Evolutionary conservation across 352 stramenopile species (phyloP), one percentile per base, ranked within the genome.

Genomic region (Pythium aristosporum): DNA sequence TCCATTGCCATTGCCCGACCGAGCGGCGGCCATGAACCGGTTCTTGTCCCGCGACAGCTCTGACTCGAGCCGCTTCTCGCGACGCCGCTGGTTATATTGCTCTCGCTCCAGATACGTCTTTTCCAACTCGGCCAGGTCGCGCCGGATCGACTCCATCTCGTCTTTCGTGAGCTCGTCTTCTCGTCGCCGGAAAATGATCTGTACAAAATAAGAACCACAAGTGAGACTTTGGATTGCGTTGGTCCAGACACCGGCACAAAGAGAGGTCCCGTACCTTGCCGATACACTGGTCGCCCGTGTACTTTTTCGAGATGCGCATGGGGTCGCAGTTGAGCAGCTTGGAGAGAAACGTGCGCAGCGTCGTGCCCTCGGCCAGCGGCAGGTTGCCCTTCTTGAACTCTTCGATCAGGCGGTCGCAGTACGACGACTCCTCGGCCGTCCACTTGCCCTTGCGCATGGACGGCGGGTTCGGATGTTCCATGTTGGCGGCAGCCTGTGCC

Each of bases 281-380:
- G 63, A 99, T 99, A 68, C 96, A 99, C 67, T 99, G 98, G 61
- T 92, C 88, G 15, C 97, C 97, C 51, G 98, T 98, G 69, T 99
- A 99, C 77, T 99, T 99, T 71, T 99, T 99, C 0, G 94, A 98
- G 59, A 99, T 99, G 15, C 97, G 81, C 97, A 99, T 99, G 9
- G 97, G 97, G 77, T 99, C 96, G 72, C 97, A 99, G 70, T 99
- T 98, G 6, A 99, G 76, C 15, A 99, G 65, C 72, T 99, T 99
- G 57, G 89, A 98, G 37, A 99, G 74, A 72, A 99, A 99, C 30
- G 96, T 99, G 25, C 97, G 86, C 34, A 99, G 74, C 18, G 96
- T 99, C 12, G 96, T 99, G 52, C 97, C 97, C 72, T 99, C 96
- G 0, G 96, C 97, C 5, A 99, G 73, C n/a, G 96, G 96, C 43